A percentile compares a stretch with the other conserved stretches of the same genome.
phyloP scores from a whole-genome alignment of 257 asterid species.

The Fraxinus quadrangulata region DNA sequence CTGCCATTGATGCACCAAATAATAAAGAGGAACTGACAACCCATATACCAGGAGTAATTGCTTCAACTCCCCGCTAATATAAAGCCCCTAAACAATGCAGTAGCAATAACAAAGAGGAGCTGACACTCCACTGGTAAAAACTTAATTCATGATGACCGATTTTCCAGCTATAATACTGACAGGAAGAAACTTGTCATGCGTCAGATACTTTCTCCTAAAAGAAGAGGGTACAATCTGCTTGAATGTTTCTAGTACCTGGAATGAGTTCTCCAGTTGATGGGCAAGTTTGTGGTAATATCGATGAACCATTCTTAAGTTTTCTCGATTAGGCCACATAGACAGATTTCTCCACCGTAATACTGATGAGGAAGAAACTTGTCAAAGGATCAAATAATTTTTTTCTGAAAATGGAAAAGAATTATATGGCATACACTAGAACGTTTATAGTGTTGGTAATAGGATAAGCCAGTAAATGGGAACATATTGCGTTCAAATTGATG shows the following conservation, averaged over 20 bases:
- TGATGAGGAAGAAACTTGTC: too few relatives aligned
- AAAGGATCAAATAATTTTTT: neutral
- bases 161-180: neutral
- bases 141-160: neutral
- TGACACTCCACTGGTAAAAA: neutral
- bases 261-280: neutral
- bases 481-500: neutral
- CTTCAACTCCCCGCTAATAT: neutral
- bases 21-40: neutral
- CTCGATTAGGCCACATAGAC: too few relatives aligned
- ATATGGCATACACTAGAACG: neutral
- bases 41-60: neutral
- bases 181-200: neutral
- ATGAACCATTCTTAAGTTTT: neutral
- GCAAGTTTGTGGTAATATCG: neutral
- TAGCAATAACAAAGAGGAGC: neutral
- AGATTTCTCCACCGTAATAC: too few relatives aligned
- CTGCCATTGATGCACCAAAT: constrained; percentile 15
- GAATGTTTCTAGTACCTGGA: neutral
- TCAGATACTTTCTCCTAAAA: neutral
- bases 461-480: neutral
- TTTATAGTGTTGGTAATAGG: neutral
- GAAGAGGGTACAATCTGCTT: neutral
- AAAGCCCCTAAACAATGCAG: neutral
- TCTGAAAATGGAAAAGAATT: neutral